Percentiles rank a stretch among this genome's conserved stretches.
Evolutionary conservation across 192 early-diverging fungal genomes (phyloP).

Genomic region (Linnemannia hyalina): DNA sequence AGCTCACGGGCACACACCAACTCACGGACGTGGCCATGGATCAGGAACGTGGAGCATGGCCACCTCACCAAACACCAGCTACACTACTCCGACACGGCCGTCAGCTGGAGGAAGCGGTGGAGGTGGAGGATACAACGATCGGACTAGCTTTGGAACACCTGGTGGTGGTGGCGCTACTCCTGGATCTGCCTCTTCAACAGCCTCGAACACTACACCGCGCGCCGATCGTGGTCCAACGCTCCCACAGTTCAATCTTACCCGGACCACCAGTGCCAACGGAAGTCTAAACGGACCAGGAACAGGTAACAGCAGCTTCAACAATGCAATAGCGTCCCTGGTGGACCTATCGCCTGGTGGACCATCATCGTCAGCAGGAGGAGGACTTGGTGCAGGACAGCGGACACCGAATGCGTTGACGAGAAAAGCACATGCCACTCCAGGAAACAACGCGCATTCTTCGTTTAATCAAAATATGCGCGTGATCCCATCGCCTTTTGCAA

Average conservation of each 20-base stretch:
- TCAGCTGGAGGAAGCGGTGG: background rate
- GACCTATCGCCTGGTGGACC: constrained; percentile 28
- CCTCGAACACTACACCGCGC: constrained; percentile 17
- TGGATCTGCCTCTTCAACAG: constrained; percentile 32
- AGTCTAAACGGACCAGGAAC: constrained; percentile 16
- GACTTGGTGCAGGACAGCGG: constrained; percentile 5
- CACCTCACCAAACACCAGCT: constrained; percentile 24
- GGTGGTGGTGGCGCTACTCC: background rate
- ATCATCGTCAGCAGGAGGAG: background rate
- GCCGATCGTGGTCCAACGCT: constrained; percentile 33
- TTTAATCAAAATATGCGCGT: constrained; percentile 29
- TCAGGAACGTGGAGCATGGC: constrained; percentile 11
- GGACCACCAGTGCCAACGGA: constrained; percentile 19
- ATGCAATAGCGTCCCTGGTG: constrained; percentile 13
- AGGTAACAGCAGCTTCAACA: constrained; percentile 11
- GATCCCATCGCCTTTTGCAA: constrained; percentile 39
- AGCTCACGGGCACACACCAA: background rate
- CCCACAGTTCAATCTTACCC: constrained; percentile 21
- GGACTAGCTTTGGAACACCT: constrained; percentile 6
- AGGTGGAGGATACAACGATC: constrained; percentile 4
- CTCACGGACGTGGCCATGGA: background rate
- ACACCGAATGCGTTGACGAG: constrained; percentile 9
- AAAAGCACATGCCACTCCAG: background rate
- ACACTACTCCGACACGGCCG: constrained; percentile 33
- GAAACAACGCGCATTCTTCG: background rate